Percentiles rank a stretch among this genome's conserved stretches.
Evolutionary conservation across 495 filamentous ascomycete genomes (phyloP).

Genomic region (Podospora pseudocomata): DNA sequence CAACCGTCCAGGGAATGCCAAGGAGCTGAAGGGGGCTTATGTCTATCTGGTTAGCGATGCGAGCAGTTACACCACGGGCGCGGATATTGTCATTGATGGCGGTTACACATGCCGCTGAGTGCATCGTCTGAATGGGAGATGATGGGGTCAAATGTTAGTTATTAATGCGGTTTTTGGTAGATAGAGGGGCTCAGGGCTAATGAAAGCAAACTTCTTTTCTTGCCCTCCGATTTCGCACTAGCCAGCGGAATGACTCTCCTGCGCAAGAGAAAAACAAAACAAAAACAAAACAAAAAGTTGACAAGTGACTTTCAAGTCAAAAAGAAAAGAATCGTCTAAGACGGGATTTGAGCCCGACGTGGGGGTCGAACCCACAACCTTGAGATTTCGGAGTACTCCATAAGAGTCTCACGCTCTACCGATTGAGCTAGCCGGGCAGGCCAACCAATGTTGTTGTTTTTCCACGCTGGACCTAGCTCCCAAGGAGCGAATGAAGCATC

Average conservation of each 20-base stretch:
- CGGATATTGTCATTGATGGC: conserved; percentile 55
- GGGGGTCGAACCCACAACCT: conserved; percentile 30
- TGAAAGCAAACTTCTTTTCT: too few species aligned
- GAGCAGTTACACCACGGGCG: conserved; percentile 52
- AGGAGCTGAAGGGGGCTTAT: conserved; percentile 83
- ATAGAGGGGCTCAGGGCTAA: neutral
- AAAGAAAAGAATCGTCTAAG: conserved; percentile 1
- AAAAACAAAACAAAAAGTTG: neutral
- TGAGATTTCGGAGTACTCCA: conserved; percentile 29
- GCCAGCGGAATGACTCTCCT: too few species aligned
- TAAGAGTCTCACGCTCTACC: conserved; percentile 84
- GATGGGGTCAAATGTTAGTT: too few species aligned
- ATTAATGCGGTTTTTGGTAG: neutral
- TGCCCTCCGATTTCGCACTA: too few species aligned
- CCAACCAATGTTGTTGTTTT: neutral
- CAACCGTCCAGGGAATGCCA: conserved; percentile 67
- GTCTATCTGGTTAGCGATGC: conserved; percentile 74
- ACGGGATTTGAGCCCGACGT: conserved; percentile 28
- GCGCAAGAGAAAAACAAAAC: too few species aligned
- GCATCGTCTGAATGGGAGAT: too few species aligned
- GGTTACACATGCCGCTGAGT: conserved; percentile 46
- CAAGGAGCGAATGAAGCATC: neutral
- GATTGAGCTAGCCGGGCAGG: conserved; percentile 66
- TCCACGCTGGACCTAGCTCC: neutral
- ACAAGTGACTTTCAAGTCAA: neutral